Evolutionary conservation across 371 early-diverging fungal genomes (phyloP).

Genomic region (Choanephora cucurbitarum): DNA sequence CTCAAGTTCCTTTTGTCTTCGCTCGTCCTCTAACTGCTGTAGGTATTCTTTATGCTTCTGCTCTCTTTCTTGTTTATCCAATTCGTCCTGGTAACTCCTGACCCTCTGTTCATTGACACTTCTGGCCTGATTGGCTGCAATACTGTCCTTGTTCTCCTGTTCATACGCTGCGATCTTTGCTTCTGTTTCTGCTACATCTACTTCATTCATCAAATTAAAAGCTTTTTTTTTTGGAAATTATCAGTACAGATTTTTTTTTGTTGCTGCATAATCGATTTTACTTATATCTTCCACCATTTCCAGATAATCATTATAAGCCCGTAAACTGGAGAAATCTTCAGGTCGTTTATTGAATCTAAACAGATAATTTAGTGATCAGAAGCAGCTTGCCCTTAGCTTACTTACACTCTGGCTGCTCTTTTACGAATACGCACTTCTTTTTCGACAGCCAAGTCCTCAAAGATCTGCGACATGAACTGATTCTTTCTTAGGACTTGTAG

Average conservation of each 20-base stretch:
- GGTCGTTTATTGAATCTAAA: conserved; percentile 85
- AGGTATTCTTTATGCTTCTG: conserved; percentile 59
- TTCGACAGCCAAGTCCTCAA: conserved; percentile 93
- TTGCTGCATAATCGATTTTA: conserved; percentile 21
- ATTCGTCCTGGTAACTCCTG: conserved; percentile 41
- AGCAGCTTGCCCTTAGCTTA: neutral
- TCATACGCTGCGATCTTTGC: conserved; percentile 78
- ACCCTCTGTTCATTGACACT: conserved; percentile 56
- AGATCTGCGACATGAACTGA: conserved; percentile 86
- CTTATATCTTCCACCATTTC: conserved; percentile 91
- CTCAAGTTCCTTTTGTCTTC: conserved; percentile 45
- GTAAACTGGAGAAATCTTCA: conserved; percentile 83
- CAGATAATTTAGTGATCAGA: neutral
- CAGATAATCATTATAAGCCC: conserved; percentile 87
- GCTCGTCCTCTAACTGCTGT: conserved; percentile 53
- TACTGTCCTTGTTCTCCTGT: conserved; percentile 79
- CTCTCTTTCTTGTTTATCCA: conserved; percentile 51
- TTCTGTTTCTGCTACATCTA: conserved; percentile 83
- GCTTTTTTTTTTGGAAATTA: conserved; percentile 47
- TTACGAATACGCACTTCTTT: conserved; percentile 93
- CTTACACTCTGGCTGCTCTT: conserved; percentile 76
- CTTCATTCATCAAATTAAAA: conserved; percentile 85
- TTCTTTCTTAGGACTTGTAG: conserved; percentile 78
- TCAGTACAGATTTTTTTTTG: no score
- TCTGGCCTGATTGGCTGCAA: conserved; percentile 67